phyloP scores from a whole-genome alignment of 306 rosid genomes.

The Cicer chorassanicum region DNA sequence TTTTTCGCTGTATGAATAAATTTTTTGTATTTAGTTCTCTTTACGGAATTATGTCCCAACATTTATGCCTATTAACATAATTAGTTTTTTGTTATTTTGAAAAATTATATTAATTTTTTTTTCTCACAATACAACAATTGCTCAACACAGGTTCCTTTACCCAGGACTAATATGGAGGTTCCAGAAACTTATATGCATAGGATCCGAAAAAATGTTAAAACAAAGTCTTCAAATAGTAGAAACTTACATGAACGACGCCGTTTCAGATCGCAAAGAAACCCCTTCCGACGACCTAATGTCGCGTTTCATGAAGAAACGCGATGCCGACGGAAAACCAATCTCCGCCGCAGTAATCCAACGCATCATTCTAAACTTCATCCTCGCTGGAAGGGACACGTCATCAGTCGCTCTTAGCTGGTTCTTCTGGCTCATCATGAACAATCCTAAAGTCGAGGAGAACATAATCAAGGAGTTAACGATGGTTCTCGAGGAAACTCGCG shows the following conservation, averaged over 20 bases:
- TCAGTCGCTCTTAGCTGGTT: constrained; percentile 96
- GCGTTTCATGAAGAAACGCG: constrained; percentile 78
- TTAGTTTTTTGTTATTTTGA: neutral
- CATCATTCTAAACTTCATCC: constrained; percentile 81
- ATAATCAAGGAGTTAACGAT: constrained; percentile 39
- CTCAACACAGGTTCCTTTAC: constrained; percentile 61
- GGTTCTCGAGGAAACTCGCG: constrained; percentile 66
- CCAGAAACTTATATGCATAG: constrained; percentile 62
- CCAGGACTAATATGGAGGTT: constrained; percentile 76
- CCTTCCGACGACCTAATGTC: constrained; percentile 88
- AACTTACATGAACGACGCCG: constrained; percentile 84
- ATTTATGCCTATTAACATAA: too few species aligned
- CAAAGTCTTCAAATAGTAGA: constrained; percentile 65
- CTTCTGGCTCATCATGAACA: constrained; percentile 80
- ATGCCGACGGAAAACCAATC: constrained; percentile 61
- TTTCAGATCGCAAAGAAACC: constrained; percentile 58
- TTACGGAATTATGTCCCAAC: too few species aligned
- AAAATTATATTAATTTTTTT: neutral
- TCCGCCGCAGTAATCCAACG: constrained; percentile 61
- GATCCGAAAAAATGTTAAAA: constrained; percentile 60
- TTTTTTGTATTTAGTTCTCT: too few species aligned
- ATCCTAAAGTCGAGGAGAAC: constrained; percentile 63
- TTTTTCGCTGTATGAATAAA: too few species aligned
- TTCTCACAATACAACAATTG: neutral
- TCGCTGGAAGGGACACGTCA: constrained; percentile 96